Conservation (phyloP, 75 land plant species). For the Larix kaempferi region DNA sequence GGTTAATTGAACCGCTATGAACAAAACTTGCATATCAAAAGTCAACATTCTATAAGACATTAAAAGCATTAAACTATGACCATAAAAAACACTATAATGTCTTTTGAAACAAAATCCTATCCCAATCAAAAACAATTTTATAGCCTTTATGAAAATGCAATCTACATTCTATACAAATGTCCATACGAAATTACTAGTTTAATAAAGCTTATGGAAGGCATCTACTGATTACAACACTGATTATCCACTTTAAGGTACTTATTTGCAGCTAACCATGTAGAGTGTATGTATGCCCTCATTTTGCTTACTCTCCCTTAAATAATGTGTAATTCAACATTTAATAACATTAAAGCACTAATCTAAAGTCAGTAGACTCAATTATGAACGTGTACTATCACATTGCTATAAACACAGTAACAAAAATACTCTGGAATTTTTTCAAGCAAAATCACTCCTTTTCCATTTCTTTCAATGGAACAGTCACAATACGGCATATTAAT, state of each 20-base stretch:
- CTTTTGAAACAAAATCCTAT: too few relatives aligned
- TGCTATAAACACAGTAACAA: background rate
- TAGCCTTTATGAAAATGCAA: too few relatives aligned
- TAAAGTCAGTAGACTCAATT: background rate
- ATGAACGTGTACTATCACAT: background rate
- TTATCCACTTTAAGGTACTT: background rate
- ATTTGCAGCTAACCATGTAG: background rate
- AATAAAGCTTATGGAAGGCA: background rate
- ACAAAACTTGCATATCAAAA: slow-evolving; percentile 1
- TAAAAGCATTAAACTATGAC: background rate
- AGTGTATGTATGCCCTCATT: background rate
- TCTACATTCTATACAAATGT: background rate
- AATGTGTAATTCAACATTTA: background rate
- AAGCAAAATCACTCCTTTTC: too few relatives aligned
- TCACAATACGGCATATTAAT: too few relatives aligned
- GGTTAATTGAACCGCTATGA: background rate
- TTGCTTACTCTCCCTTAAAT: background rate
- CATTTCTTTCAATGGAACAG: too few relatives aligned
- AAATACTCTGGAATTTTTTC: too few relatives aligned
- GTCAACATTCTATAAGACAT: background rate
- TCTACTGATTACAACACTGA: too few relatives aligned
- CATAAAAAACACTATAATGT: background rate
- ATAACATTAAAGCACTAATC: background rate
- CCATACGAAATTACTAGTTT: background rate
- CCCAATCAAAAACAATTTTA: too few relatives aligned